phyloP scores from a whole-genome alignment of 2,329 filamentous ascomycete species.

The Arthrobotrys pseudoclavata region DNA sequence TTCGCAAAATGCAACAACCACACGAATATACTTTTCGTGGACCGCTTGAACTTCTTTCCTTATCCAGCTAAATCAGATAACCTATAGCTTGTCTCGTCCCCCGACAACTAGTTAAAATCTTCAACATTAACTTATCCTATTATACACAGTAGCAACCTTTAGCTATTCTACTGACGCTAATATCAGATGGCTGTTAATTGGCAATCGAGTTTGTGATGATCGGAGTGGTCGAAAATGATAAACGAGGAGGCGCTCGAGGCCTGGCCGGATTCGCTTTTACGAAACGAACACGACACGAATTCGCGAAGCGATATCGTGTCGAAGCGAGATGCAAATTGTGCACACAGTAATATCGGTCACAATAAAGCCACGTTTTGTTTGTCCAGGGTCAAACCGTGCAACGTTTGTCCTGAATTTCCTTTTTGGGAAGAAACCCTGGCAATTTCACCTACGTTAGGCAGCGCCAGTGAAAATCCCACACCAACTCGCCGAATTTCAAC shows the following conservation, averaged over 20 bases:
- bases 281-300: background rate
- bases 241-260: background rate
- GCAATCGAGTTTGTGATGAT: background rate
- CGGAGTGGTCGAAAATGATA: background rate
- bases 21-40: no score
- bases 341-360: constrained; percentile 7
- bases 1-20: no score
- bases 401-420: background rate
- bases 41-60: no score
- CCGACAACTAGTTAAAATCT: no score
- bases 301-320: constrained; percentile 2
- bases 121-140: no score
- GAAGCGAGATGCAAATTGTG: constrained; percentile 12
- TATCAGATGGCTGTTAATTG: background rate
- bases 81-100: no score
- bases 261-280: background rate
- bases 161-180: no score
- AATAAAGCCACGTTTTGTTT: constrained; percentile 17
- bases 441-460: constrained; percentile 8
- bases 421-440: background rate
- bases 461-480: constrained; percentile 7
- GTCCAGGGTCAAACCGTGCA: background rate
- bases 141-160: no score
- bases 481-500: constrained; percentile 15
- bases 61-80: no score